These are phyloP conservation scores for Amanita pseudoporphyria DNA, from an alignment of 768 basidiomycete species.

Conservation along the genomic window DNA sequence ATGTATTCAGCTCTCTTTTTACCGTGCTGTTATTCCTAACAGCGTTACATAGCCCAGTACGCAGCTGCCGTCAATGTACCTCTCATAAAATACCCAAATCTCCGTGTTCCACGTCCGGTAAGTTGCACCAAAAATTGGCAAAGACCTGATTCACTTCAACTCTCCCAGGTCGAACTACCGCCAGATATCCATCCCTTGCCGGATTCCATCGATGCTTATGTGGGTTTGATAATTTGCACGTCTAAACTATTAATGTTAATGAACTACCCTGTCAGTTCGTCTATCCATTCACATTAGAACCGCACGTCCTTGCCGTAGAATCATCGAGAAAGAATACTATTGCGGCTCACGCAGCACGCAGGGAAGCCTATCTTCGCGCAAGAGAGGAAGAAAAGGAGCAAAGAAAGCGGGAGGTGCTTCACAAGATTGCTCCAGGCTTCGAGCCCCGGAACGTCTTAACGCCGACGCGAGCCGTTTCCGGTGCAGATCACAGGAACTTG, in stretches of 20 bases:
- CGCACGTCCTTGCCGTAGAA: constrained; percentile 70
- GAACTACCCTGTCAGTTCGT: constrained; percentile 54
- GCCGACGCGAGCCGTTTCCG: constrained; percentile 30
- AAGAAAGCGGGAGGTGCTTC: constrained; percentile 55
- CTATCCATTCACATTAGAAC: constrained; percentile 91
- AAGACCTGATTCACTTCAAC: not conserved
- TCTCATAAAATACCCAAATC: constrained; percentile 85
- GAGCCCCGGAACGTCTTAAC: constrained; percentile 56
- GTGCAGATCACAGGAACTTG: constrained; percentile 5
- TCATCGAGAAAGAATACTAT: constrained; percentile 62
- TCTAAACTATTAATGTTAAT: not conserved
- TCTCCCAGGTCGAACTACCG: constrained; percentile 66
- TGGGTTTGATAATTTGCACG: constrained; percentile 20
- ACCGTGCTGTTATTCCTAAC: not conserved
- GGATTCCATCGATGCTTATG: constrained; percentile 83
- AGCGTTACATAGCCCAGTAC: constrained; percentile 50
- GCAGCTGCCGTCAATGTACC: constrained; percentile 68
- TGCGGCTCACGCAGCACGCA: constrained; percentile 52
- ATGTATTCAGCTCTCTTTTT: not conserved
- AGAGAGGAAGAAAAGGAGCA: constrained; percentile 74
- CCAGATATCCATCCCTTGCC: constrained; percentile 93
- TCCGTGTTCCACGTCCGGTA: constrained; percentile 79
- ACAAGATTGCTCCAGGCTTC: constrained; percentile 78
- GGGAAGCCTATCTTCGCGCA: constrained; percentile 59
- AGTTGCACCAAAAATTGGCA: constrained; percentile 11